Evolutionary conservation across 257 asterid genomes (phyloP).

Genomic region (Solanum habrochaites): DNA sequence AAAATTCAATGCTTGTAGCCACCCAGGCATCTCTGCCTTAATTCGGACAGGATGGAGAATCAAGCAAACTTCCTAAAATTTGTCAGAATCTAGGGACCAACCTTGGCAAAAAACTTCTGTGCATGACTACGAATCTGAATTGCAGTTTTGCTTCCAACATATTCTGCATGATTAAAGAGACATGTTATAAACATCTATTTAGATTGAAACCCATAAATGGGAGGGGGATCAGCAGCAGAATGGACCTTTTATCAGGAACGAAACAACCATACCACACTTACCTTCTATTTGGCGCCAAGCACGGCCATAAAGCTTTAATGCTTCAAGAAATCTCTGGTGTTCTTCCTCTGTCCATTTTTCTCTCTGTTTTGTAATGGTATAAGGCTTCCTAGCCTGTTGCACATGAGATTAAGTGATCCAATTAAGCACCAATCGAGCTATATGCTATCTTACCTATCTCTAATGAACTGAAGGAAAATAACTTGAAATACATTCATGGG

Average conservation of each 20-base stretch:
- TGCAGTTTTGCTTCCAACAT: constrained; percentile 75
- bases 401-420: constrained; percentile 4
- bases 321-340: constrained; percentile 71
- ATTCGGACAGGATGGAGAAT: background rate
- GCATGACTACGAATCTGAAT: constrained; percentile 94
- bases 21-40: background rate
- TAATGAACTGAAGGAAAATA: background rate
- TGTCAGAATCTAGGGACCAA: background rate
- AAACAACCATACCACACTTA: constrained; percentile 25
- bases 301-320: constrained; percentile 74
- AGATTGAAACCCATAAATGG: background rate
- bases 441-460: background rate
- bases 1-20: background rate
- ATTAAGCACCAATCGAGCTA: constrained; percentile 9
- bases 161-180: constrained; percentile 32
- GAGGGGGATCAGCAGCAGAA: background rate
- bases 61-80: background rate
- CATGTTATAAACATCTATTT: background rate
- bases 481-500: background rate
- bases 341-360: constrained; percentile 87
- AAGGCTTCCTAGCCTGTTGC: constrained; percentile 73
- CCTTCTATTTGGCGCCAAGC: constrained; percentile 93
- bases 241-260: constrained; percentile 1
- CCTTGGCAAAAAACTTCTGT: constrained; percentile 81
- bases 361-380: constrained; percentile 72